Evolutionary conservation across 257 asterid genomes (phyloP).

Genomic region (Solanum etuberosum): DNA sequence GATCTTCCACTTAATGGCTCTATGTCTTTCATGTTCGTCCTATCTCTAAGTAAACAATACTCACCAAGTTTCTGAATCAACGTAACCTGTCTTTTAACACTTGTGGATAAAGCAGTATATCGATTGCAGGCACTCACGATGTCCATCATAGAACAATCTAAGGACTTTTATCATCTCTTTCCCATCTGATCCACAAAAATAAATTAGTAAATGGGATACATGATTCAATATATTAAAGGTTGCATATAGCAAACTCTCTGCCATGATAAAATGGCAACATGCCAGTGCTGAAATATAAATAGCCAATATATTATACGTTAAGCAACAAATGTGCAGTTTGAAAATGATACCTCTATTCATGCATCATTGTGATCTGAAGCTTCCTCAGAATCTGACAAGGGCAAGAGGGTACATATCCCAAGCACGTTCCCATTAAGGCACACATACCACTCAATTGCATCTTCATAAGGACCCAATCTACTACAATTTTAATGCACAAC

Average conservation of each 20-base stretch:
- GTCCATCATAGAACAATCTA: neutral
- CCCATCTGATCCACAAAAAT: neutral
- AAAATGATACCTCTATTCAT: constrained; percentile 19
- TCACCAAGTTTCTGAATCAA: too few relatives aligned
- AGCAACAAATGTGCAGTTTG: neutral
- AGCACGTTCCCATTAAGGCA: constrained; percentile 90
- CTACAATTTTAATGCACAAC: constrained; percentile 6
- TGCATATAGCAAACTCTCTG: neutral
- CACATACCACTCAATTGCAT: constrained; percentile 74
- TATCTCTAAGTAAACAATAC: too few relatives aligned
- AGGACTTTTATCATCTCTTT: neutral
- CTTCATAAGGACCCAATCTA: constrained; percentile 86
- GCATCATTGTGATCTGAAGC: constrained; percentile 52
- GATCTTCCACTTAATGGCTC: neutral
- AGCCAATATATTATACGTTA: neutral
- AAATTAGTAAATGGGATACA: neutral
- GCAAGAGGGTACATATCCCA: constrained; percentile 80
- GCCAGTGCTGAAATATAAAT: neutral
- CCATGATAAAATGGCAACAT: neutral
- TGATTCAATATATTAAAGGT: neutral
- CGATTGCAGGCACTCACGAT: too few relatives aligned
- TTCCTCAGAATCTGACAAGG: constrained; percentile 85
- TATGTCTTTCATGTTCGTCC: neutral
- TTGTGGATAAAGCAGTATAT: too few relatives aligned
- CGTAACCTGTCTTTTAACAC: too few relatives aligned